Evolutionary conservation across 1,284 basidiomycete genomes (phyloP).

Genomic region (Trichosporon sp.): DNA sequence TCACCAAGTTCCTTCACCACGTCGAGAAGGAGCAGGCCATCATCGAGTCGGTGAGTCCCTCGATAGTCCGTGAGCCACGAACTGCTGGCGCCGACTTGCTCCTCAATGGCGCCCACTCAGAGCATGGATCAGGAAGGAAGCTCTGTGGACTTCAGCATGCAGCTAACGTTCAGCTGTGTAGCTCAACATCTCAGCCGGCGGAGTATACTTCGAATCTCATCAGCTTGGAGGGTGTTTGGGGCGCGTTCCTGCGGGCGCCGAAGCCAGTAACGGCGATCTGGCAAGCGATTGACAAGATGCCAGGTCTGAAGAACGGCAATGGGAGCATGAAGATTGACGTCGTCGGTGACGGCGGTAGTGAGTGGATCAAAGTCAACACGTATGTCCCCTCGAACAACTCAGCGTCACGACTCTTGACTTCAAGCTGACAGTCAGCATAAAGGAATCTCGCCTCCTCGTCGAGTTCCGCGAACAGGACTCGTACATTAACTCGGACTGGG

Average conservation of each 20-base stretch:
- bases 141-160: too few relatives aligned
- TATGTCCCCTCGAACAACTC: constrained; percentile 56
- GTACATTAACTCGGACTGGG: constrained; percentile 63
- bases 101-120: too few relatives aligned
- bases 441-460: constrained; percentile 72
- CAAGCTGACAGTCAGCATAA: constrained; percentile 62
- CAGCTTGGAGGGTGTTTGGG: constrained; percentile 48
- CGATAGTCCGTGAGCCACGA: too few relatives aligned
- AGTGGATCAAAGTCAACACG: constrained; percentile 85
- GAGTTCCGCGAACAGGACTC: constrained; percentile 82
- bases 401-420: not conserved
- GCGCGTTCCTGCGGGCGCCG: constrained; percentile 41
- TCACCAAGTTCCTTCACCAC: constrained; percentile 42
- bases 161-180: not conserved
- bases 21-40: constrained; percentile 43
- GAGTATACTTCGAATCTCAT: constrained; percentile 47
- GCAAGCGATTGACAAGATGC: constrained; percentile 40
- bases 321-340: constrained; percentile 64
- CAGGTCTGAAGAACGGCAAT: constrained; percentile 19
- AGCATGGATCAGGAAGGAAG: too few relatives aligned
- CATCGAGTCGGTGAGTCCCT: constrained; percentile 38
- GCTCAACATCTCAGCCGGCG: constrained; percentile 33
- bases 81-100: too few relatives aligned
- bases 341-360: constrained; percentile 68
- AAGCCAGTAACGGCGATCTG: constrained; percentile 42